phyloP scores from a whole-genome alignment of 345 rosid genomes.

The Draba incana region DNA sequence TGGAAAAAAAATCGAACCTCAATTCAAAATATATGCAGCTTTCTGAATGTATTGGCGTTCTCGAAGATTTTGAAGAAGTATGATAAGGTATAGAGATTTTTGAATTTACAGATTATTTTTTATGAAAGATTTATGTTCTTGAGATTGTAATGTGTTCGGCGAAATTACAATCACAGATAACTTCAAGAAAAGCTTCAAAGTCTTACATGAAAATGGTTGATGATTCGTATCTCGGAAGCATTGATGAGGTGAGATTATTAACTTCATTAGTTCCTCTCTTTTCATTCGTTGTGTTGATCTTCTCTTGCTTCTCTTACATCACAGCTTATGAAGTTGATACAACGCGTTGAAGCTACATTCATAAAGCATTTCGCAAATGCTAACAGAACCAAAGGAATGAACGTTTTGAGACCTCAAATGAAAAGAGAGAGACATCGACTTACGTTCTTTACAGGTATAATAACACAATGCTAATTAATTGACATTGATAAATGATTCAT shows the following conservation, averaged over 20 bases:
- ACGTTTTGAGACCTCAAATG: slow-evolving; percentile 51
- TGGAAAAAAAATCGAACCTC: too few relatives aligned
- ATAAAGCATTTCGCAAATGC: slow-evolving; percentile 65
- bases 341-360: slow-evolving; percentile 63
- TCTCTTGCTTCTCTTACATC: slow-evolving; percentile 8
- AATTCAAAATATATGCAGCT: slow-evolving; percentile 36
- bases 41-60: slow-evolving; percentile 59
- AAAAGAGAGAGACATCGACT: slow-evolving; percentile 59
- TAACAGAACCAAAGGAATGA: slow-evolving; percentile 66
- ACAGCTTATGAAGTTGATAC: slow-evolving; percentile 55
- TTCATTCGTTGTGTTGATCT: background rate
- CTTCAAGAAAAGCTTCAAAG: slow-evolving; percentile 45
- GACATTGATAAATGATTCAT: too few relatives aligned
- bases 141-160: background rate
- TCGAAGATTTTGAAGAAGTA: slow-evolving; percentile 76
- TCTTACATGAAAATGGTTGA: slow-evolving; percentile 51
- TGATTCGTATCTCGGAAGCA: slow-evolving; percentile 47
- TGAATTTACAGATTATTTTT: background rate
- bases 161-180: slow-evolving; percentile 33
- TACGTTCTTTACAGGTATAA: slow-evolving; percentile 54
- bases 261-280: background rate
- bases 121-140: slow-evolving; percentile 17
- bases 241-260: slow-evolving; percentile 32
- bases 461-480: too few relatives aligned
- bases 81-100: slow-evolving; percentile 51